Evolutionary conservation across 352 stramenopile genomes (phyloP), one percentile per base, ranked within the genome.

Genomic region (Phytophthora ramorum): DNA sequence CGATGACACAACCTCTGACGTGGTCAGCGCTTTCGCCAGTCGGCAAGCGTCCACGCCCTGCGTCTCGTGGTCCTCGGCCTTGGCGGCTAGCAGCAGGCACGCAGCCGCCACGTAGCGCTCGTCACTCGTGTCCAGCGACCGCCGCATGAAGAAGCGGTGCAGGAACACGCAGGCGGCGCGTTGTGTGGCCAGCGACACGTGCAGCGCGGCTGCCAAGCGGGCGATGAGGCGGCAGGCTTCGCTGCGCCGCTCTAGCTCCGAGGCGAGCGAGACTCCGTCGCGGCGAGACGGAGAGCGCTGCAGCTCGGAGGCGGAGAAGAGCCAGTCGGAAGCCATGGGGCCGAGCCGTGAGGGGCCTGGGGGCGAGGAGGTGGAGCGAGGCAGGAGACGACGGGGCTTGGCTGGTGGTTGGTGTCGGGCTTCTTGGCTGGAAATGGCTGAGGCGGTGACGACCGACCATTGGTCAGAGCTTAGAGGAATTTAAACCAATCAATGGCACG

Each of bases 111-210:
- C 65, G 8, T 58, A 34, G 22, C 32, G 64, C 40, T 71, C 57
- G 52, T 88, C 75, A 49, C 70, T 62, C 30, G 52, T 28, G 17
- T 38, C 14, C 56, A 87, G 55, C 10, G 71, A 79, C 35, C 80
- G 72, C 45, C 71, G 62, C 49, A 75, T 76, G 49, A 72, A 81
- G 55, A 87, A 87, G 46, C 78, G 65, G 62, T 88, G 79, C 43
- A 88, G 76, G 34, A 79, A 88, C 37, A 76, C 69, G 41, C 77
- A 70, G 47, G 73, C 77, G 28, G 63, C 76, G 47, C 63, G 70
- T 19, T 81, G 66, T 6, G 64, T 66, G n/a, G 81, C 56, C 16
- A 78, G 72, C 51, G 73, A 71, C 51, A 85, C 45, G 9, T 51
- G 49, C 45, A 85, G 53, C 40, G 49, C n/a, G 12, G 47, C 41